phyloP scores from a whole-genome alignment of 768 basidiomycete species.

The Wakefieldia striispora region DNA sequence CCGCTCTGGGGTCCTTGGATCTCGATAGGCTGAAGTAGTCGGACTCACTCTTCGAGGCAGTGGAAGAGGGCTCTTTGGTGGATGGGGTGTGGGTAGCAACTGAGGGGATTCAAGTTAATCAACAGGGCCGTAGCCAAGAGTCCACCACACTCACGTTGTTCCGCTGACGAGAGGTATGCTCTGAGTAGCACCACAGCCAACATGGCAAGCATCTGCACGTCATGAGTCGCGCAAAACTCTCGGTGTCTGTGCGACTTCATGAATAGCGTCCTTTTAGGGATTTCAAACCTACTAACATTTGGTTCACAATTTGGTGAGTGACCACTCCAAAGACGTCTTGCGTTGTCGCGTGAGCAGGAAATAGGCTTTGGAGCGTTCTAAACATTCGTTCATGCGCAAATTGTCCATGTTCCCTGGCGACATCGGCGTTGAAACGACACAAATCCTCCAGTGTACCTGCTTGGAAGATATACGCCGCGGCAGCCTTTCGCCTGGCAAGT shows the following conservation, averaged over 20 bases:
- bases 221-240: slow-evolving; percentile 48
- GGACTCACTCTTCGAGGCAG: slow-evolving; percentile 28
- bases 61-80: slow-evolving; percentile 16
- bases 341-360: slow-evolving; percentile 31
- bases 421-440: slow-evolving; percentile 57
- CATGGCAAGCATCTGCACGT: slow-evolving; percentile 84
- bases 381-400: slow-evolving; percentile 73
- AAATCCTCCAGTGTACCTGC: slow-evolving; percentile 41
- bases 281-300: slow-evolving; percentile 43
- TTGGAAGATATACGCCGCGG: slow-evolving; percentile 58
- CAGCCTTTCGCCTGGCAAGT: slow-evolving; percentile 52
- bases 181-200: slow-evolving; percentile 66
- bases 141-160: slow-evolving; percentile 12
- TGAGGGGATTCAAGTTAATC: neutral
- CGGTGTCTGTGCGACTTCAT: slow-evolving; percentile 35
- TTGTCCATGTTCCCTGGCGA: slow-evolving; percentile 58
- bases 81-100: slow-evolving; percentile 14
- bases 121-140: neutral
- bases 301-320: slow-evolving; percentile 40
- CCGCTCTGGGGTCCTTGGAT: slow-evolving; percentile 37
- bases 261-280: neutral
- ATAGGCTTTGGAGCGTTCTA: slow-evolving; percentile 49
- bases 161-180: slow-evolving; percentile 19
- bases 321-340: slow-evolving; percentile 26
- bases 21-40: slow-evolving; percentile 59